Evolutionary conservation across 257 asterid species (phyloP).

Genomic region (Thymus quinquecostatus): DNA sequence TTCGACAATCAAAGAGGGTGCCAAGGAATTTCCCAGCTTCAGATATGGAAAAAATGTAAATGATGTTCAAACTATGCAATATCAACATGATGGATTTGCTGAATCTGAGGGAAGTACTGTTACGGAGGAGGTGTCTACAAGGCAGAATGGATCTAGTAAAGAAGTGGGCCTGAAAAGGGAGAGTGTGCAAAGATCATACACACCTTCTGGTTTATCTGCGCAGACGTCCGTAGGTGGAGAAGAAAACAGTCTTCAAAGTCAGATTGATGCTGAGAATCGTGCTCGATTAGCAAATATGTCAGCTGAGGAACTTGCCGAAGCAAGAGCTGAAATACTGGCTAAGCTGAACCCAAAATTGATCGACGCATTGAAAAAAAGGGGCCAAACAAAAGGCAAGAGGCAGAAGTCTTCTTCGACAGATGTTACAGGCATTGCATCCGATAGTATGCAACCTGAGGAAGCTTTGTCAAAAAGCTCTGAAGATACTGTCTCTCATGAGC

Average conservation of each 20-base stretch:
- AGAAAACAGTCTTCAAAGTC: slow-evolving; percentile 52
- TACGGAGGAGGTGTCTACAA: slow-evolving; percentile 23
- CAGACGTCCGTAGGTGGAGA: slow-evolving; percentile 41
- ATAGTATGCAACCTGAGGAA: slow-evolving; percentile 35
- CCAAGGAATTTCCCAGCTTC: slow-evolving; percentile 27
- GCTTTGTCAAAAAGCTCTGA: slow-evolving; percentile 35
- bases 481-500: slow-evolving; percentile 35
- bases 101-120: slow-evolving; percentile 18
- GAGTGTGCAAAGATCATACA: slow-evolving; percentile 24
- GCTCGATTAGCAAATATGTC: slow-evolving; percentile 73
- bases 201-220: slow-evolving; percentile 39
- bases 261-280: slow-evolving; percentile 86
- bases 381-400: slow-evolving; percentile 62
- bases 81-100: slow-evolving; percentile 7
- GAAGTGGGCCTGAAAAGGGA: slow-evolving; percentile 33
- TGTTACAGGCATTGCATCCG: slow-evolving; percentile 43
- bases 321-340: slow-evolving; percentile 72
- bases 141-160: slow-evolving; percentile 27
- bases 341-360: slow-evolving; percentile 71
- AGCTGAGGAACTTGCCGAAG: slow-evolving; percentile 81
- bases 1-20: slow-evolving; percentile 26
- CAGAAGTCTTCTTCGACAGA: slow-evolving; percentile 46
- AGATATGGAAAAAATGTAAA: slow-evolving; percentile 31
- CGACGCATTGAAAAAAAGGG: slow-evolving; percentile 57
- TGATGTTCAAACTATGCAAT: slow-evolving; percentile 26